phyloP scores from a whole-genome alignment of 805 yeast species.

The Cyberlindnera lachancei region DNA sequence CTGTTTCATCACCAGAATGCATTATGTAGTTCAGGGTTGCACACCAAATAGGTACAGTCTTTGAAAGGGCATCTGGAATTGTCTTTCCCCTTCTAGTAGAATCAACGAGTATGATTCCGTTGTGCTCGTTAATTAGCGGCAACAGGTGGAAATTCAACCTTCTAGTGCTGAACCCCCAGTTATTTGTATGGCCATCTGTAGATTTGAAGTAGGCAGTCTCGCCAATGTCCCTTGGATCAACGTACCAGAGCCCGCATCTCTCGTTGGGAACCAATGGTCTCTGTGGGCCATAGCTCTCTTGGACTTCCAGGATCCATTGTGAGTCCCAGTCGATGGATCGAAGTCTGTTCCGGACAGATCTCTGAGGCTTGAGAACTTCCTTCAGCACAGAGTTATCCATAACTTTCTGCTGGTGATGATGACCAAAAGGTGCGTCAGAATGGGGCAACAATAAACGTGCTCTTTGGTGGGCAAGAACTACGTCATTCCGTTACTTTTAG shows the following conservation, averaged over 20 bases:
- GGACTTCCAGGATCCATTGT: conserved; percentile 38
- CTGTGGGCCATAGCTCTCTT: conserved; percentile 24
- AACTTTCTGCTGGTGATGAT: too few relatives aligned
- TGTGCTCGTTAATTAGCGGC: conserved; percentile 31
- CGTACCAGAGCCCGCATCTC: conserved; percentile 85
- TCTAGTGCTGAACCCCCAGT: conserved; percentile 73
- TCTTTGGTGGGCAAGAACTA: too few relatives aligned
- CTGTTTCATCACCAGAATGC: conserved; percentile 7
- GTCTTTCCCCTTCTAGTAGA: conserved; percentile 80
- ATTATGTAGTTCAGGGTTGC: conserved; percentile 59
- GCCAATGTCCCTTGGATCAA: conserved; percentile 32
- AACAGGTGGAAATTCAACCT: conserved; percentile 70
- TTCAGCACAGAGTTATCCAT: too few relatives aligned
- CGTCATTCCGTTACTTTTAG: too few relatives aligned
- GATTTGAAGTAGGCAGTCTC: conserved; percentile 74
- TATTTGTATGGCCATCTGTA: conserved; percentile 81
- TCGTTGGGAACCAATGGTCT: conserved; percentile 62
- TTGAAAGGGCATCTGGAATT: conserved; percentile 81
- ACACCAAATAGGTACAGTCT: conserved; percentile 90
- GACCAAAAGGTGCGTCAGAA: too few relatives aligned
- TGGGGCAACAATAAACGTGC: too few relatives aligned
- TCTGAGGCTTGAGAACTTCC: conserved; percentile 9
- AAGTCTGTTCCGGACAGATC: conserved; percentile 51
- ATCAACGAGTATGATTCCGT: conserved; percentile 62
- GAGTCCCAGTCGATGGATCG: conserved; percentile 67